Percentiles rank a stretch among this genome's conserved stretches.
phyloP scores from a whole-genome alignment of 2,329 filamentous ascomycete species.

The Arthrobotrys pseudoclavata region DNA sequence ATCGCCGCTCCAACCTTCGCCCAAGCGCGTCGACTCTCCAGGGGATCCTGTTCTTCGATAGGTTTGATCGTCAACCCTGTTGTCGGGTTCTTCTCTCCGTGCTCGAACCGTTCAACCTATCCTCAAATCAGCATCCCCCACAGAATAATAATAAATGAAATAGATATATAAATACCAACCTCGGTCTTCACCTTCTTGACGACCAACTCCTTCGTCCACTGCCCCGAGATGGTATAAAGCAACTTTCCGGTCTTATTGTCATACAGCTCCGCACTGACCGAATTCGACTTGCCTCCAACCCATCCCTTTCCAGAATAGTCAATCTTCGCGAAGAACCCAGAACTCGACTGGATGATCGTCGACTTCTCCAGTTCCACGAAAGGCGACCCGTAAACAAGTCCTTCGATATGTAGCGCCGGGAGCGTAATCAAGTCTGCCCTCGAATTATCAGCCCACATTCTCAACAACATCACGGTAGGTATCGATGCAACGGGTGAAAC shows the following conservation, averaged over 20 bases:
- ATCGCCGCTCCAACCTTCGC: conserved; percentile 85
- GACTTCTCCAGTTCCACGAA: conserved; percentile 91
- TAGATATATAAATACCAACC: conserved; percentile 1
- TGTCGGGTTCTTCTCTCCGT: conserved; percentile 70
- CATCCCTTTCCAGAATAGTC: conserved; percentile 95
- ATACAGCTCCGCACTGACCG: conserved; percentile 81
- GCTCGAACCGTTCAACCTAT: conserved; percentile 74
- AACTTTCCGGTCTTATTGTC: conserved; percentile 77
- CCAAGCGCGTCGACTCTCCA: conserved; percentile 92
- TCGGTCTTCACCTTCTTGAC: conserved; percentile 73
- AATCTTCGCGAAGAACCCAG: conserved; percentile 88
- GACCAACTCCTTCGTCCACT: conserved; percentile 88
- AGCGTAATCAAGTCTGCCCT: conserved; percentile 82
- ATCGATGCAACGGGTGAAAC: not conserved
- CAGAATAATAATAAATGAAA: not conserved
- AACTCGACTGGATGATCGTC: conserved; percentile 87
- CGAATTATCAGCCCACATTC: not conserved
- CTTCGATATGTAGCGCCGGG: conserved; percentile 91
- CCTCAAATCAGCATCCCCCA: conserved; percentile 59
- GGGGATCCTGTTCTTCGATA: conserved; percentile 83
- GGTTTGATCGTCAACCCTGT: conserved; percentile 80
- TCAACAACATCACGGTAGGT: not conserved
- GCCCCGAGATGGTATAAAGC: conserved; percentile 85
- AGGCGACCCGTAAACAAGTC: conserved; percentile 85
- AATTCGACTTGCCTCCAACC: conserved; percentile 96